Base-by-base conservation (phyloP, 768 basidiomycete species). In the Cubamyces lactineus region DNA sequence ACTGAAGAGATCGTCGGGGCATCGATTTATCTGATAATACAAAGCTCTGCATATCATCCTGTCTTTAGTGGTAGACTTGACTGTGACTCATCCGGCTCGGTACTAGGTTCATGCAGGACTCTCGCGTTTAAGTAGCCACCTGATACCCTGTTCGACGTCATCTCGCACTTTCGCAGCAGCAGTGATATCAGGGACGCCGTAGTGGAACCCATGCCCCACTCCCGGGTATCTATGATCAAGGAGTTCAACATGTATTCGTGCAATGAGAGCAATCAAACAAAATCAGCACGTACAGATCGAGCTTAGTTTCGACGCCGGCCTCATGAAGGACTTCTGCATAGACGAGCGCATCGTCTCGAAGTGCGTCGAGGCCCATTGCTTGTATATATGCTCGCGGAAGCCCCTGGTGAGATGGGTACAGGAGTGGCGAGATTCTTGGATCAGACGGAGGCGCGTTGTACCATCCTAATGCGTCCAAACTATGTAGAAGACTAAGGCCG, bases 271-370 rank as follows among this genome's bases (percentile, higher is more conserved):
- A 6, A 11, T 6, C 42, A 43, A 19, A 9, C 16, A 11, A 26
- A 11, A n/a, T 6, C 19, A 16, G 17, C 15, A 66, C 65, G 45
- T 48, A 72, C 70, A 69, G 34, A 26, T 66, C 65, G n/a, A 72
- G 28, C 49, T 65, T 70, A 2, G 69, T 70, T 30, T 59, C 21
- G 1, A 72, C 70, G 0, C 69, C 66, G 7, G 57, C 57, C 43
- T 72, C 69, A 12, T 65, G 57, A 15, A 73, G 59, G 4, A 68
- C 38, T 28, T 66, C 62, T 38, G 67, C 73, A 48, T 72, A 74
- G 5, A 73, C 48, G 7, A 70, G 38, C 4, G 66, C 72, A 48
- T 74, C 73, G 50, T 74, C 73, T 13, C 71, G 64, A 23, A 72
- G 43, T 1, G 69, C 66, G 50, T 74, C 72, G 17, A 59, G 21